Conservation (phyloP, 2,329 filamentous ascomycete genomes). For the Cyphellophora europaea region DNA sequence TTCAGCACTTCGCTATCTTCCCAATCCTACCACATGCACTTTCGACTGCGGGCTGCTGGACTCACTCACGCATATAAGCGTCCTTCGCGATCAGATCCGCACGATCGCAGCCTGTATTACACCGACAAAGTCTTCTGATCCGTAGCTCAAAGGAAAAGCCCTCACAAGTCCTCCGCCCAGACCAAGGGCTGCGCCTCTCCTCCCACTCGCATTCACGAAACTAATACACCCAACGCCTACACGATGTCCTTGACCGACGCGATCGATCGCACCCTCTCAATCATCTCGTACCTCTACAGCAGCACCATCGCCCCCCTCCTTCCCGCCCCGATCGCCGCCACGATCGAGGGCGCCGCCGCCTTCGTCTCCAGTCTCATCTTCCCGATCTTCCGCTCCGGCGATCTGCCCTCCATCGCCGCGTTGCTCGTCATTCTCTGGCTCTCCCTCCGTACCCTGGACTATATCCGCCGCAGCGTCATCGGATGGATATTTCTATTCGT, state of each 20-base stretch:
- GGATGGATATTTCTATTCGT: conserved; percentile 14
- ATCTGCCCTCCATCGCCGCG: conserved; percentile 14
- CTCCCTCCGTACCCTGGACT: conserved; percentile 14
- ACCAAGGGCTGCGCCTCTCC: too few relatives aligned
- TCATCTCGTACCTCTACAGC: conserved; percentile 14
- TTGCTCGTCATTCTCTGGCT: conserved; percentile 15
- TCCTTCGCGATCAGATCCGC: too few relatives aligned
- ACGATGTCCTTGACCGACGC: background rate
- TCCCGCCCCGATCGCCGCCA: conserved; percentile 13
- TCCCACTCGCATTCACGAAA: too few relatives aligned
- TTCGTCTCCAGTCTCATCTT: conserved; percentile 26
- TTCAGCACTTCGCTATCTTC: too few relatives aligned
- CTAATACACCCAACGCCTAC: too few relatives aligned
- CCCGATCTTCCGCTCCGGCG: conserved; percentile 7
- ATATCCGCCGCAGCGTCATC: conserved; percentile 16
- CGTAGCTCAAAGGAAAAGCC: too few relatives aligned
- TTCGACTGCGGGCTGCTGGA: too few relatives aligned
- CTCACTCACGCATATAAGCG: too few relatives aligned
- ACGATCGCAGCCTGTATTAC: too few relatives aligned
- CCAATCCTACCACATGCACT: too few relatives aligned
- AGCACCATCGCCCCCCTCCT: conserved; percentile 19
- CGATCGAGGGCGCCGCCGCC: conserved; percentile 12
- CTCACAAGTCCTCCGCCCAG: too few relatives aligned
- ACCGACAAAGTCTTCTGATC: too few relatives aligned
- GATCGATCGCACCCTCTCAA: background rate